Conservation (phyloP, 2,329 filamentous ascomycete species). For the Diaporthe batatas region DNA sequence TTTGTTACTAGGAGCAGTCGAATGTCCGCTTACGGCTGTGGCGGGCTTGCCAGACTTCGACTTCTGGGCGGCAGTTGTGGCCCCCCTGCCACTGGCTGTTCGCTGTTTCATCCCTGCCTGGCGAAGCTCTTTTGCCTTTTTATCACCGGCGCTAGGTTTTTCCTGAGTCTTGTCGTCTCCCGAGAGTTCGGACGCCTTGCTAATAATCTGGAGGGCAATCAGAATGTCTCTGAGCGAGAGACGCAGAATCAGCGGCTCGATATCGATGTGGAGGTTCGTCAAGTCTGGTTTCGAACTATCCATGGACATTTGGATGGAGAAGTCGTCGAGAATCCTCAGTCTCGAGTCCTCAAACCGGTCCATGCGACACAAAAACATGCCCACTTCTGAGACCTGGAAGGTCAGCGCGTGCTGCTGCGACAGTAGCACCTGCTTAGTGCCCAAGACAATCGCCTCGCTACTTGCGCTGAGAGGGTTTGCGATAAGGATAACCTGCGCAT, state of each 20-base stretch:
- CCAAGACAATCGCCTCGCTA: slow-evolving; percentile 95
- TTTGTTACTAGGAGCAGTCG: slow-evolving; percentile 30
- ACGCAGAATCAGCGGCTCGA: slow-evolving; percentile 91
- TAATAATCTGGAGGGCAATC: slow-evolving; percentile 91
- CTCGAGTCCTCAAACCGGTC: slow-evolving; percentile 94
- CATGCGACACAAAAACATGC: slow-evolving; percentile 99
- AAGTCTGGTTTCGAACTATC: slow-evolving; percentile 74
- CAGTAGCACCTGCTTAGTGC: slow-evolving; percentile 91
- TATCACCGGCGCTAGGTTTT: slow-evolving; percentile 59
- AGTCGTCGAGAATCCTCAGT: slow-evolving; percentile 94
- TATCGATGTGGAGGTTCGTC: slow-evolving; percentile 85
- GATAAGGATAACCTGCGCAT: slow-evolving; percentile 96
- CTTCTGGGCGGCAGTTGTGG: slow-evolving; percentile 62
- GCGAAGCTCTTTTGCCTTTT: slow-evolving; percentile 68
- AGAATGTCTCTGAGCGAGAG: slow-evolving; percentile 95
- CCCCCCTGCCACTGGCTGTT: slow-evolving; percentile 68
- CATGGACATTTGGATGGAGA: slow-evolving; percentile 90
- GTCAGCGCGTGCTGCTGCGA: slow-evolving; percentile 95
- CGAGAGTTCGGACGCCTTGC: slow-evolving; percentile 90
- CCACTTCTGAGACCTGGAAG: slow-evolving; percentile 91
- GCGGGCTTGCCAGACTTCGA: slow-evolving; percentile 53
- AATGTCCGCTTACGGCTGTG: slow-evolving; percentile 36
- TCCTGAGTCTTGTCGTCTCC: slow-evolving; percentile 59
- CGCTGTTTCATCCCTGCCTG: slow-evolving; percentile 65
- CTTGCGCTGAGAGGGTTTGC: slow-evolving; percentile 91